These are phyloP conservation scores for Polyplosphaeria fusca DNA, from an alignment of 495 filamentous ascomycete species.

Conservation along the genomic window DNA sequence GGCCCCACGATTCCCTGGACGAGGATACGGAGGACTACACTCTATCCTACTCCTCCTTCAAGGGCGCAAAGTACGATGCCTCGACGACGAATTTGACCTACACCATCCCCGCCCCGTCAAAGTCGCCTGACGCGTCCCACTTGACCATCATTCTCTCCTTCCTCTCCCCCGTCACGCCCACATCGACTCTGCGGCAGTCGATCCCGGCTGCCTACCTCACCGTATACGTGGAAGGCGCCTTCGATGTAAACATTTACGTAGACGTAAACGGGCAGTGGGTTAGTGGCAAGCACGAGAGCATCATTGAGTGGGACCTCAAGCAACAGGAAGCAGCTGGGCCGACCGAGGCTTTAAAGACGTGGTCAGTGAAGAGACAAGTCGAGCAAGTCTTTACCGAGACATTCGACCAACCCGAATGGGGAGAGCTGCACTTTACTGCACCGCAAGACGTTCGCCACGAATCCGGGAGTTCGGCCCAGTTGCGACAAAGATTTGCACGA, in stretches of 20 bases:
- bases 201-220: slow-evolving; percentile 85
- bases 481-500: slow-evolving; percentile 71
- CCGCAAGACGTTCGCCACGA: slow-evolving; percentile 66
- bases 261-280: slow-evolving; percentile 91
- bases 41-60: slow-evolving; percentile 67
- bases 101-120: slow-evolving; percentile 53
- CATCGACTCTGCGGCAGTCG: slow-evolving; percentile 85
- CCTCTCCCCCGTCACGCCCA: slow-evolving; percentile 87
- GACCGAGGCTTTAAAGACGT: slow-evolving; percentile 52
- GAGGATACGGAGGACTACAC: slow-evolving; percentile 52
- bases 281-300: slow-evolving; percentile 65
- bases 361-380: slow-evolving; percentile 59
- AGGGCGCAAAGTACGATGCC: slow-evolving; percentile 81
- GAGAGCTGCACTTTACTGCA: slow-evolving; percentile 73
- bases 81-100: slow-evolving; percentile 93
- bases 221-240: slow-evolving; percentile 66
- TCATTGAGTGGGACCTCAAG: slow-evolving; percentile 66
- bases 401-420: slow-evolving; percentile 82
- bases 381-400: slow-evolving; percentile 74
- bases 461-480: slow-evolving; percentile 62
- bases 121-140: slow-evolving; percentile 40
- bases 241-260: slow-evolving; percentile 76
- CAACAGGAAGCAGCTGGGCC: slow-evolving; percentile 44
- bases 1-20: slow-evolving; percentile 75
- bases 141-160: slow-evolving; percentile 75